Conservation (phyloP, 208 protist genomes). For the Chromosphaera perkinsii region DNA sequence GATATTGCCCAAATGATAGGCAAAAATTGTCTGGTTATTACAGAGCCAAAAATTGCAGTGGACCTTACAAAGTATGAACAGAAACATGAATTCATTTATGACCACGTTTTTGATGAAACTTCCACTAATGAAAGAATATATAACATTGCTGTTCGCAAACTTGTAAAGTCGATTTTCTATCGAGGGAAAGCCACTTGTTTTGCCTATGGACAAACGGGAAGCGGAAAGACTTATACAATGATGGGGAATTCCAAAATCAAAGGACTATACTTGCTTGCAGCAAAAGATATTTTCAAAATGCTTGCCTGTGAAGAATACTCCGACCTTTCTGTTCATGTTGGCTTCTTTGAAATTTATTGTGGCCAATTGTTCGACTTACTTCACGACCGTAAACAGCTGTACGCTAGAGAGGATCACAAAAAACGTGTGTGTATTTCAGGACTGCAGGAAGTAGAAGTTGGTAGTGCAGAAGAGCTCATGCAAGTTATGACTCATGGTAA, state of each 20-base stretch:
- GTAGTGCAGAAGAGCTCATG: slow-evolving; percentile 74
- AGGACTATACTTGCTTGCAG: slow-evolving; percentile 80
- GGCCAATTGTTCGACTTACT: slow-evolving; percentile 84
- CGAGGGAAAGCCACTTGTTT: slow-evolving; percentile 84
- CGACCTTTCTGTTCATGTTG: slow-evolving; percentile 14
- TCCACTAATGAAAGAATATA: slow-evolving; percentile 74
- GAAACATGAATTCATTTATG: slow-evolving; percentile 88
- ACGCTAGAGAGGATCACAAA: slow-evolving; percentile 80
- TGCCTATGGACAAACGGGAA: slow-evolving; percentile 46
- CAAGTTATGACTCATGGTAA: slow-evolving; percentile 78
- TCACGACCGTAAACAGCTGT: slow-evolving; percentile 69
- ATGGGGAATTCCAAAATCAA: slow-evolving; percentile 76
- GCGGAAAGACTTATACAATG: slow-evolving; percentile 48
- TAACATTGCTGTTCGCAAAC: slow-evolving; percentile 77
- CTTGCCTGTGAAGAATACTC: too few relatives aligned
- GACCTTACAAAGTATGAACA: slow-evolving; percentile 91
- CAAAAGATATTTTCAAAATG: slow-evolving; percentile 68
- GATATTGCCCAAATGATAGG: slow-evolving; percentile 33
- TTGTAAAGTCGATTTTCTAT: slow-evolving; percentile 89
- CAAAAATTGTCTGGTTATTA: slow-evolving; percentile 23
- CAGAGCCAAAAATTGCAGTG: slow-evolving; percentile 71
- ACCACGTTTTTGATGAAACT: slow-evolving; percentile 82
- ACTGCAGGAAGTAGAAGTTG: slow-evolving; percentile 74
- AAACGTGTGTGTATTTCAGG: slow-evolving; percentile 79
- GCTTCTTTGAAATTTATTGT: slow-evolving; percentile 88